Evolutionary conservation across 148 eudicot genomes (phyloP).

Genomic region (Hydrangea macrophylla): DNA sequence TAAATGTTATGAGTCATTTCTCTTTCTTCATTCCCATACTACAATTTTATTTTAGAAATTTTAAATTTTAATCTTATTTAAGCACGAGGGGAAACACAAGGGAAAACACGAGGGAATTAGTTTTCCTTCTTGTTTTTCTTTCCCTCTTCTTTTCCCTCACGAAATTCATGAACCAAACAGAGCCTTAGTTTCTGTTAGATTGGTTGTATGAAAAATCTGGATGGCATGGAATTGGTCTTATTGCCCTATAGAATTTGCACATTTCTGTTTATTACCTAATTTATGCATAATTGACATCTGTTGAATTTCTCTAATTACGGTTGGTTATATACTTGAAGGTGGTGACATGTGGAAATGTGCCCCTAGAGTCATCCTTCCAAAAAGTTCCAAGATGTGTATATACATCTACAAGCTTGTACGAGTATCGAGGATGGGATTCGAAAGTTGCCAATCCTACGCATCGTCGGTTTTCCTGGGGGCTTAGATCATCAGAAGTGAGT

Average conservation of each 20-base stretch:
- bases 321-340: constrained; percentile 43
- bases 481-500: constrained; percentile 76
- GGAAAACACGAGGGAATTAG: no score
- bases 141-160: no score
- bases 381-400: no score
- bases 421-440: constrained; percentile 88
- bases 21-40: no score
- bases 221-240: background rate
- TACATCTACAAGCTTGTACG: constrained; percentile 67
- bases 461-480: constrained; percentile 92
- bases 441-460: constrained; percentile 85
- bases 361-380: no score
- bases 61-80: no score
- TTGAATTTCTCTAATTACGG: background rate
- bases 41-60: no score
- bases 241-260: background rate
- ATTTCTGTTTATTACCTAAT: background rate
- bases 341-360: constrained; percentile 96
- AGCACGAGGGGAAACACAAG: no score
- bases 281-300: constrained; percentile 1
- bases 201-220: background rate
- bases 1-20: no score
- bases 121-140: no score
- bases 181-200: background rate
- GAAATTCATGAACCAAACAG: no score